Evolutionary conservation across 371 early-diverging fungal genomes (phyloP), one percentile per base, ranked within the genome.

Genomic region (Funneliformis caledonium): DNA sequence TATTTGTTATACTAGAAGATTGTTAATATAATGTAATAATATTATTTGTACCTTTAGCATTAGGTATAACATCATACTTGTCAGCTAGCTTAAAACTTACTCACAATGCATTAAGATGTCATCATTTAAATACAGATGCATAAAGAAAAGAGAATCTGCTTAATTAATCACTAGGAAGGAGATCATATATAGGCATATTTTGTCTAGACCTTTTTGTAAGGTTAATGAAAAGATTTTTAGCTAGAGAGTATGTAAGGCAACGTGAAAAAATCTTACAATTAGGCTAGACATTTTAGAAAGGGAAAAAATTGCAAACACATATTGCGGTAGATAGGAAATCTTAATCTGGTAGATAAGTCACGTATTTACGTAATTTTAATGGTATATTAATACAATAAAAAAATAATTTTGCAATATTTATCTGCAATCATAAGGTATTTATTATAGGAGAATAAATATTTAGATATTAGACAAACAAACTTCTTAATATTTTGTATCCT

Each of bases 21-120:
- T 70, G 72, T 45, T 47, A 42, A 70, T 19, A 70, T 31, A 31
- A 62, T 31, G 11, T 26, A 0, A 14, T 45, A 70, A 70, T n/a
- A 16, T 72, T 43, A 45, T 72, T 72, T 45, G 14, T 72, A 56
- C 74, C 74, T 48, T 73, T 52, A 48, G 10, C 6, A 56, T 50
- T 26, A 73, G 74, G 74, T 48, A 73, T 73, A 73, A 73, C 74
- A 6, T 43, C 16, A 33, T 16, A 8, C 5, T 45, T 31, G 11
- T 9, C 3, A 52, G 74, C 74, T 73, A 52, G 50, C 12, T 50
- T 8, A 50, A 0, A 73, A n/a, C 74, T 73, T 52, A 73, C 74
- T 73, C 37, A 2, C 11, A 73, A 11, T 73, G 74, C 14, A 9
- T 73, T 9, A 56, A n/a, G 22, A 72, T n/a, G n/a, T 72, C 33